A percentile compares a stretch with the other conserved stretches of the same genome.
Evolutionary conservation across 1,284 basidiomycete genomes (phyloP).

Genomic region (Trichosporon faecale): DNA sequence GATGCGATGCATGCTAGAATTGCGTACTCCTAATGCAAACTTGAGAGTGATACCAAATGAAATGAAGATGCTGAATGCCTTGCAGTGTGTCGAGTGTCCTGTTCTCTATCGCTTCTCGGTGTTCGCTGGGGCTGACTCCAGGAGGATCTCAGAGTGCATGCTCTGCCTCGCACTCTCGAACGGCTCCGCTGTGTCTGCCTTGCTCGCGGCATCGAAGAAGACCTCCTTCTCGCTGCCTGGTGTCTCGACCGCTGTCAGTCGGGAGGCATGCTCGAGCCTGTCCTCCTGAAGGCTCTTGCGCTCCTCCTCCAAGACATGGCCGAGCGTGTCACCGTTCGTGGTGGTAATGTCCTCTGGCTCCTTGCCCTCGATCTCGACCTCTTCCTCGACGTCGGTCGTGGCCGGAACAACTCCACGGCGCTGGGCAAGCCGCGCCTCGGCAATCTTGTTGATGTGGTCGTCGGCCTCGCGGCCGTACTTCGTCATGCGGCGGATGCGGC

Average conservation of each 20-base stretch:
- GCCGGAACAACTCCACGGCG: neutral
- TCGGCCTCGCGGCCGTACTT: slow-evolving; percentile 12
- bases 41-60: neutral
- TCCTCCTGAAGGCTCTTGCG: neutral
- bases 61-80: neutral
- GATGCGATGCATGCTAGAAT: neutral
- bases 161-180: neutral
- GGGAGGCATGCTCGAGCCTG: neutral
- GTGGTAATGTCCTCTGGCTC: neutral
- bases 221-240: neutral
- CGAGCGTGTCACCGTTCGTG: slow-evolving; percentile 2
- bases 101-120: neutral
- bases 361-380: slow-evolving; percentile 6
- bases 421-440: neutral
- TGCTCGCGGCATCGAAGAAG: neutral
- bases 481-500: slow-evolving; percentile 9
- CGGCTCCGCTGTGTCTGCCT: neutral
- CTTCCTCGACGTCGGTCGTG: neutral
- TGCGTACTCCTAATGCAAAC: neutral
- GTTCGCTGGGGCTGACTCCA: neutral
- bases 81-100: neutral
- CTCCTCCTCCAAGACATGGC: neutral
- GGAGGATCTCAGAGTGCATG: neutral
- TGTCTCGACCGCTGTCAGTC: neutral
- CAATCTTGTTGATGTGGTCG: slow-evolving; percentile 26